Conservation (phyloP, 108 stramenopile genomes). For the Bacterosira constricta region DNA sequence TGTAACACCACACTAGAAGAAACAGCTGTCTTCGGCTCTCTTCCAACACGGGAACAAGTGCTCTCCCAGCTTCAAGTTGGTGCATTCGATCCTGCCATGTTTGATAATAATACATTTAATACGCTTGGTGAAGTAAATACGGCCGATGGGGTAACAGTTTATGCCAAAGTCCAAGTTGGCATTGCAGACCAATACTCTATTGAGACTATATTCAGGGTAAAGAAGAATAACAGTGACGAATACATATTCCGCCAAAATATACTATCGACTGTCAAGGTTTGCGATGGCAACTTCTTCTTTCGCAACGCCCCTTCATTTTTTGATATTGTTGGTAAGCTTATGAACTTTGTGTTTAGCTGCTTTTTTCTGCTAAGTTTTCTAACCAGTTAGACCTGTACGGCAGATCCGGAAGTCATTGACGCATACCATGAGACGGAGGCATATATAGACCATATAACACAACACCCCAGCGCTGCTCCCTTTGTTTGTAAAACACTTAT, state of each 20-base stretch:
- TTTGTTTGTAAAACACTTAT: constrained; percentile 47
- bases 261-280: constrained; percentile 5
- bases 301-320: constrained; percentile 36
- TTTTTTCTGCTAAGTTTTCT: too few relatives aligned
- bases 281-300: constrained; percentile 27
- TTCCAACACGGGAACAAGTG: constrained; percentile 29
- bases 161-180: not conserved
- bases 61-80: constrained; percentile 31
- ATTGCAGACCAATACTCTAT: constrained; percentile 7
- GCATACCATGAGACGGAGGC: constrained; percentile 58
- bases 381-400: too few relatives aligned
- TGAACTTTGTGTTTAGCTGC: too few relatives aligned
- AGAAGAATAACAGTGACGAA: constrained; percentile 9
- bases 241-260: constrained; percentile 43
- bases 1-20: constrained; percentile 38
- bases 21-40: constrained; percentile 17
- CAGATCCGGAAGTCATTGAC: constrained; percentile 19
- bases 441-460: constrained; percentile 40
- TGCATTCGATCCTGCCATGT: constrained; percentile 16
- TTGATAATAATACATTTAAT: not conserved
- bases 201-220: constrained; percentile 34
- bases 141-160: constrained; percentile 22
- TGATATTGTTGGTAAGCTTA: constrained; percentile 16
- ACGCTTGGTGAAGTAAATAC: not conserved
- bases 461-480: constrained; percentile 55